A percentile compares a stretch with the other conserved stretches of the same genome.
Conservation (phyloP, 768 basidiomycete species). For the Gyrodon lividus region DNA sequence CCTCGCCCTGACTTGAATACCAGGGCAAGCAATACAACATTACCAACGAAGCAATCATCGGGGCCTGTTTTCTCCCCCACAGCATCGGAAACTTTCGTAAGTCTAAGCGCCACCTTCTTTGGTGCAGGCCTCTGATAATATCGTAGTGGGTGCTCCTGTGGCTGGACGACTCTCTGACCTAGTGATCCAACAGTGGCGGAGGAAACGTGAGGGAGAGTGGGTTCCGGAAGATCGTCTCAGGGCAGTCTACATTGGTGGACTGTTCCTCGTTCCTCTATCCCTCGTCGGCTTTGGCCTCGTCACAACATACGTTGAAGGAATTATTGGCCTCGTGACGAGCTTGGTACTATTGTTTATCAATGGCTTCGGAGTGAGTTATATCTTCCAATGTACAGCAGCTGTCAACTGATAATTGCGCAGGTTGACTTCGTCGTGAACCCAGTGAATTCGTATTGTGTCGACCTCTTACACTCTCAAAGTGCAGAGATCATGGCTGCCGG, state of each 20-base stretch:
- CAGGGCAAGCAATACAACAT: conserved; percentile 60
- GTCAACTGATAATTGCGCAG: conserved; percentile 24
- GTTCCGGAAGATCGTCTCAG: conserved; percentile 63
- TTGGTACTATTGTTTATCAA: conserved; percentile 55
- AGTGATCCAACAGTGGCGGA: conserved; percentile 44
- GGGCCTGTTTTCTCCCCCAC: conserved; percentile 56
- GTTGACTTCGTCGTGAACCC: conserved; percentile 54
- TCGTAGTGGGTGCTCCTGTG: conserved; percentile 54
- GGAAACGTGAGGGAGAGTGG: conserved; percentile 50
- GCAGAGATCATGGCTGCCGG: conserved; percentile 57
- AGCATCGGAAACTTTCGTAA: conserved; percentile 61
- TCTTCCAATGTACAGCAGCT: not conserved
- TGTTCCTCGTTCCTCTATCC: conserved; percentile 48
- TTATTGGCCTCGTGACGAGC: conserved; percentile 45
- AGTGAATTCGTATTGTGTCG: conserved; percentile 51
- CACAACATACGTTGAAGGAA: conserved; percentile 46
- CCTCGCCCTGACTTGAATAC: not conserved
- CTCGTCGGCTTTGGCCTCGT: conserved; percentile 46
- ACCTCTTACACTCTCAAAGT: conserved; percentile 55
- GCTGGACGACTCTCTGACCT: conserved; percentile 56
- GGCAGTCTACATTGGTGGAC: conserved; percentile 42
- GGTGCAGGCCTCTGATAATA: not conserved
- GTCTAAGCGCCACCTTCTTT: conserved; percentile 19
- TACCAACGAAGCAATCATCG: conserved; percentile 54
- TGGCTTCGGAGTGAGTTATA: conserved; percentile 51